Conservation (phyloP, 306 rosid species). For the Quercus mongolica region DNA sequence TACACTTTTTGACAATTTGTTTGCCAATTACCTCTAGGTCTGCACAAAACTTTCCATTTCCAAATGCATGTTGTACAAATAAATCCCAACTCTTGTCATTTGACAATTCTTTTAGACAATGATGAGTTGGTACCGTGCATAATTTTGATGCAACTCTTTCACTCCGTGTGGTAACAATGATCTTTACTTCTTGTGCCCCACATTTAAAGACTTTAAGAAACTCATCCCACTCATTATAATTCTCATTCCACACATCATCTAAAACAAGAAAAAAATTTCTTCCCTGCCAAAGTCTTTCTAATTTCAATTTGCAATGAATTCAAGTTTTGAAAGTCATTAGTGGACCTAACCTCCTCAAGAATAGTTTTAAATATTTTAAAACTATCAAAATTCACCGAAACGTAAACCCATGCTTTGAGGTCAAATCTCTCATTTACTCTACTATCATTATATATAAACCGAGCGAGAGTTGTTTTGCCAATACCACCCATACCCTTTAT, state of each 20-base stretch:
- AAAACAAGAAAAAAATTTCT: conserved; percentile 6
- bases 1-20: conserved; percentile 21
- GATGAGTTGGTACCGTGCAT: neutral
- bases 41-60: neutral
- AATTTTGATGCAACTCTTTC: conserved; percentile 1
- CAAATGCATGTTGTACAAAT: conserved; percentile 21
- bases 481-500: conserved; percentile 17
- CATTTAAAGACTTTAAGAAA: neutral
- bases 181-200: neutral
- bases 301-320: neutral
- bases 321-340: neutral
- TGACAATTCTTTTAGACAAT: neutral
- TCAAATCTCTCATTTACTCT: neutral
- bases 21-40: neutral
- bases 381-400: conserved; percentile 11
- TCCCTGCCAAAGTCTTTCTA: neutral
- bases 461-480: conserved; percentile 10
- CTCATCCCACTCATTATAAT: conserved; percentile 4
- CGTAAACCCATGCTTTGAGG: conserved; percentile 5
- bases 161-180: conserved; percentile 23
- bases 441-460: neutral
- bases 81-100: conserved; percentile 22
- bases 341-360: neutral
- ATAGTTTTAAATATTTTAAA: neutral
- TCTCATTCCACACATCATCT: conserved; percentile 32